Evolutionary conservation across 805 yeast species (phyloP).

Genomic region (Ogataea dorogensis): DNA sequence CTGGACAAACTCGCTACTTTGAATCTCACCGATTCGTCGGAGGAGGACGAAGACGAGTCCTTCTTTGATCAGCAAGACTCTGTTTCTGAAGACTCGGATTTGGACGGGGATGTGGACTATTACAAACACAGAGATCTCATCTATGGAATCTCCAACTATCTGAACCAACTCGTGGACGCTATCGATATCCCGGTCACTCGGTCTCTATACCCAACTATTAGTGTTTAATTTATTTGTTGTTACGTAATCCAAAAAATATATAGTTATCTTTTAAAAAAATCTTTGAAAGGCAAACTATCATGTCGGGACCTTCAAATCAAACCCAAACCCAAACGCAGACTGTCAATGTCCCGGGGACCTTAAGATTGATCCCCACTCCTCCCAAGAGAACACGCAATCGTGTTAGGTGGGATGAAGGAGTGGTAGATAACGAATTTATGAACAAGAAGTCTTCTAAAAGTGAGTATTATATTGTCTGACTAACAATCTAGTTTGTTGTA

Average conservation of each 20-base stretch:
- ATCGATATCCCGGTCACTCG: neutral
- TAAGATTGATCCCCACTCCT: conserved; percentile 20
- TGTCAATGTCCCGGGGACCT: conserved; percentile 19
- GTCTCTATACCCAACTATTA: conserved; percentile 21
- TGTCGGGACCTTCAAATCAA: conserved; percentile 6
- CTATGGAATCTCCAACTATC: conserved; percentile 16
- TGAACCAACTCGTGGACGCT: conserved; percentile 13
- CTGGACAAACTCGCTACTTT: conserved; percentile 13
- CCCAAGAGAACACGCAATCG: conserved; percentile 38
- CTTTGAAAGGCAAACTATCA: conserved; percentile 1
- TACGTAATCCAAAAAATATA: too few species aligned
- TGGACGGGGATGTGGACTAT: conserved; percentile 16
- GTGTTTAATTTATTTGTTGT: conserved; percentile 8
- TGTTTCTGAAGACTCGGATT: conserved; percentile 24
- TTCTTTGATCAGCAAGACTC: conserved; percentile 24
- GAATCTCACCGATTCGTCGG: conserved; percentile 19
- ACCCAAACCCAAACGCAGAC: conserved; percentile 20
- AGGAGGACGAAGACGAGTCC: conserved; percentile 20
- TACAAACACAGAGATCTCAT: conserved; percentile 19
- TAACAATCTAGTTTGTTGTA: conserved; percentile 61
- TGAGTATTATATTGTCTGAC: conserved; percentile 24
- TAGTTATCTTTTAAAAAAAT: neutral
- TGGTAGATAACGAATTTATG: conserved; percentile 87
- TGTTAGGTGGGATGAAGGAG: conserved; percentile 84
- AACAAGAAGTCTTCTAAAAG: conserved; percentile 84